Base-by-base conservation (phyloP, 176 grass and related monocot species). In the Eragrostis nindensis region DNA sequence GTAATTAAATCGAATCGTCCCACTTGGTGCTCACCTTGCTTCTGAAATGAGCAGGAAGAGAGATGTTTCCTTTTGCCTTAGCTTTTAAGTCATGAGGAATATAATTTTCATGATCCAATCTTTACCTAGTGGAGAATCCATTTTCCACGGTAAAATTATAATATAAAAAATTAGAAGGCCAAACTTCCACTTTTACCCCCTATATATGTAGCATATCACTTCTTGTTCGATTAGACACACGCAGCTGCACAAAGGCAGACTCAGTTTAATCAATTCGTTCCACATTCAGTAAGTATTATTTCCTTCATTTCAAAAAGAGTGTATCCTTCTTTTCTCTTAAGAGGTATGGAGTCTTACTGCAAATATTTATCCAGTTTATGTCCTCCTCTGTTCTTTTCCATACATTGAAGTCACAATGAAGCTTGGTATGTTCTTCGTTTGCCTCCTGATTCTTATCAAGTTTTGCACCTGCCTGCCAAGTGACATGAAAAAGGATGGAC, bases 171-270 rank as follows among this genome's bases (percentile, higher is more conserved):
- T 1, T 70, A 15, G 5, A 44, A 40, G 56, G 45, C 39, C 42
- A 14, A 44, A 77, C 66, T 12, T 77, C 46, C 15, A 46, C 56
- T 87, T 70, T 72, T 71, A 39, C 4, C 3, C 29, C 48, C 59
- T 86, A 86, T 88, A 83, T 88, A 83, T 78, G 27, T 88, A 73
- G 67, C 27, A 54, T 55, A 49, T 83, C 86, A 78, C 74, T 66
- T 83, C 59, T 39, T 41, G 11, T 62, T 36, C 4, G 27, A 21
- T 8, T 6, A 41, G 25, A 46, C 1, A 39, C n/a, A n/a, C n/a
- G n/a, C 4, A 64, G 45, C 11, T 63, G 9, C 14, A 71, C 6
- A 47, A 38, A 55, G 39, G 16, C 56, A 62, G 32, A 76, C 19
- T 62, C 56, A 26, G 36, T 48, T 53, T 36, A 7, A 6, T n/a